Conservation (phyloP, 2,329 filamentous ascomycete genomes). For the Colletotrichum sp. region DNA sequence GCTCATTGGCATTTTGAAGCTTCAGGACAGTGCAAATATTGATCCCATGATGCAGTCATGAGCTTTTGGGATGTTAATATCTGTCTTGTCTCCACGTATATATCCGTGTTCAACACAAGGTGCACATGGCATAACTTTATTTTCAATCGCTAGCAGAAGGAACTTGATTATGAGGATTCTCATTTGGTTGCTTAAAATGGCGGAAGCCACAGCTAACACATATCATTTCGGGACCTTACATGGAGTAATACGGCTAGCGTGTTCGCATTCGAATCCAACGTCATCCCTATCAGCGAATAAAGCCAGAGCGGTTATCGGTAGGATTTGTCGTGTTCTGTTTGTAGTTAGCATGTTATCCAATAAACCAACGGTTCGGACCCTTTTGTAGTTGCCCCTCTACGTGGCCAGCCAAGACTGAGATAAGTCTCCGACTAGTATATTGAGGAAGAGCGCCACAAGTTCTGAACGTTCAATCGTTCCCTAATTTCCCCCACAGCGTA, state of each 20-base stretch:
- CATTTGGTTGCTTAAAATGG: neutral
- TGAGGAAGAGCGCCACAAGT: neutral
- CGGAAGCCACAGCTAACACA: neutral
- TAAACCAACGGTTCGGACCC: neutral
- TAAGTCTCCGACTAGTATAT: neutral
- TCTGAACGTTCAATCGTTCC: neutral
- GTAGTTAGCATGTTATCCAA: neutral
- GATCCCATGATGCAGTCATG: neutral
- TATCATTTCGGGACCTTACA: neutral
- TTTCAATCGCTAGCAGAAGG: neutral
- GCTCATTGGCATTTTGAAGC: neutral
- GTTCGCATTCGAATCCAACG: neutral
- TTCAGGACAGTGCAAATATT: neutral
- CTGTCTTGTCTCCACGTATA: neutral
- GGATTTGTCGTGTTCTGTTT: neutral
- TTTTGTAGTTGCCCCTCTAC: neutral
- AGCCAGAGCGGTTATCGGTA: neutral
- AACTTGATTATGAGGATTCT: neutral
- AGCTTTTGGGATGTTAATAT: neutral
- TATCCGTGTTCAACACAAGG: neutral
- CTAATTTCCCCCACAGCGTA: neutral
- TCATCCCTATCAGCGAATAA: neutral
- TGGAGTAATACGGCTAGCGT: neutral
- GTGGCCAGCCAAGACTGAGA: neutral
- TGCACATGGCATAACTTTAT: neutral